phyloP scores from a whole-genome alignment of 2,329 filamentous ascomycete species.

The Leptodontidium sp. region DNA sequence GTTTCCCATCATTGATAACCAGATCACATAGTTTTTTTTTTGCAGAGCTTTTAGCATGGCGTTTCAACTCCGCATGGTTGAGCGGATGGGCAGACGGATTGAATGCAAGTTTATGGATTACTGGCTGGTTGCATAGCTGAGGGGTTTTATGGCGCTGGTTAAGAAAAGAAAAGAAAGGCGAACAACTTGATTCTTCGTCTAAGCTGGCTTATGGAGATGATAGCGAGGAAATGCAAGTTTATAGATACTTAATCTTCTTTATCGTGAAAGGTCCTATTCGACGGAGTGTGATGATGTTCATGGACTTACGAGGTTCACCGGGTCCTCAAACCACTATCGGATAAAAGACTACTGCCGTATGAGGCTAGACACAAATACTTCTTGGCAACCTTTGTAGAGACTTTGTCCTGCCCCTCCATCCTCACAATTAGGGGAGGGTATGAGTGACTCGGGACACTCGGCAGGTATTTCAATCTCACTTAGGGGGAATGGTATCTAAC shows the following conservation, averaged over 20 bases:
- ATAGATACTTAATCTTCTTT: too few species aligned
- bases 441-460: neutral
- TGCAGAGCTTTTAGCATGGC: slow-evolving; percentile 27
- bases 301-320: neutral
- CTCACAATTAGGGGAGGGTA: neutral
- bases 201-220: neutral
- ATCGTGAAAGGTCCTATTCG: too few species aligned
- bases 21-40: slow-evolving; percentile 15
- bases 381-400: neutral
- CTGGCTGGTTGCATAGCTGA: slow-evolving; percentile 13
- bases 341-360: neutral
- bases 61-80: slow-evolving; percentile 13
- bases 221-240: neutral
- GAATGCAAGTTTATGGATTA: neutral
- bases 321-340: neutral
- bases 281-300: neutral
- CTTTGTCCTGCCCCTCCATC: neutral
- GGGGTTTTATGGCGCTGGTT: slow-evolving; percentile 12
- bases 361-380: neutral
- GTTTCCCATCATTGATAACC: slow-evolving; percentile 7
- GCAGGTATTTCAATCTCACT: neutral
- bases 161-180: neutral
- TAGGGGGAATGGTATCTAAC: neutral
- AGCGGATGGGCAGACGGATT: slow-evolving; percentile 5
- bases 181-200: neutral